Percentiles rank a stretch among this genome's conserved stretches.
These are phyloP conservation scores for Anthostomella pinea DNA, from an alignment of 2,329 filamentous ascomycete genomes.

Conservation along the genomic window DNA sequence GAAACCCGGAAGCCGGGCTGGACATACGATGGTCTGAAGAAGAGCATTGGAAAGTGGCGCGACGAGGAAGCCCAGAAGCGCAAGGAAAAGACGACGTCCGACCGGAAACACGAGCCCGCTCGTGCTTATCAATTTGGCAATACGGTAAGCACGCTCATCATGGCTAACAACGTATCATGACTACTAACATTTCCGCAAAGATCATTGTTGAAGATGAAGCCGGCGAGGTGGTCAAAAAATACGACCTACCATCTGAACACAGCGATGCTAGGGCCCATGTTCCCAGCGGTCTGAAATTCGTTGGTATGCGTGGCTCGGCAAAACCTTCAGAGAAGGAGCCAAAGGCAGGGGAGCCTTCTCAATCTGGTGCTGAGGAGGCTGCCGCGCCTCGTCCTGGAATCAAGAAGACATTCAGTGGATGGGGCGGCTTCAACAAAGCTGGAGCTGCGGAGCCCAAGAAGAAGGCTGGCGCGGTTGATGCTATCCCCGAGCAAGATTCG, in stretches of 20 bases:
- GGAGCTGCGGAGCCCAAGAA: slow-evolving; percentile 37
- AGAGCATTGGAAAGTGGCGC: slow-evolving; percentile 49
- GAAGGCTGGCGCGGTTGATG: slow-evolving; percentile 31
- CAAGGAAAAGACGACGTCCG: slow-evolving; percentile 55
- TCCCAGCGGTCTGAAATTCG: slow-evolving; percentile 49
- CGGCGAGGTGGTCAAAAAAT: slow-evolving; percentile 82
- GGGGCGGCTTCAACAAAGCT: slow-evolving; percentile 44
- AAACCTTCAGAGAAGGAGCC: slow-evolving; percentile 39
- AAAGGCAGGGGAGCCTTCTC: slow-evolving; percentile 26
- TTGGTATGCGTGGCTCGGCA: slow-evolving; percentile 48
- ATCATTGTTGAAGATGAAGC: slow-evolving; percentile 87
- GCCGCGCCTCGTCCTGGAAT: slow-evolving; percentile 17
- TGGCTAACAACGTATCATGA: not conserved
- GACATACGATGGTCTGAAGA: slow-evolving; percentile 47
- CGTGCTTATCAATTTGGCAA: slow-evolving; percentile 83
- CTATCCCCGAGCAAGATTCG: slow-evolving; percentile 45
- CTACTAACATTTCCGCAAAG: slow-evolving; percentile 38
- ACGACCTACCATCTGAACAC: slow-evolving; percentile 64
- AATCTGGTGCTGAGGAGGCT: slow-evolving; percentile 26
- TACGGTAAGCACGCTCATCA: slow-evolving; percentile 50
- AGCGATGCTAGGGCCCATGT: slow-evolving; percentile 40
- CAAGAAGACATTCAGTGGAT: slow-evolving; percentile 45
- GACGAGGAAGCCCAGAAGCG: slow-evolving; percentile 61
- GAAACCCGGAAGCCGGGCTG: slow-evolving; percentile 38
- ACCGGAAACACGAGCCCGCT: slow-evolving; percentile 66